A percentile compares a stretch with the other conserved stretches of the same genome.
Evolutionary conservation across 805 yeast genomes (phyloP).

Genomic region (Ogataea ramenticola): DNA sequence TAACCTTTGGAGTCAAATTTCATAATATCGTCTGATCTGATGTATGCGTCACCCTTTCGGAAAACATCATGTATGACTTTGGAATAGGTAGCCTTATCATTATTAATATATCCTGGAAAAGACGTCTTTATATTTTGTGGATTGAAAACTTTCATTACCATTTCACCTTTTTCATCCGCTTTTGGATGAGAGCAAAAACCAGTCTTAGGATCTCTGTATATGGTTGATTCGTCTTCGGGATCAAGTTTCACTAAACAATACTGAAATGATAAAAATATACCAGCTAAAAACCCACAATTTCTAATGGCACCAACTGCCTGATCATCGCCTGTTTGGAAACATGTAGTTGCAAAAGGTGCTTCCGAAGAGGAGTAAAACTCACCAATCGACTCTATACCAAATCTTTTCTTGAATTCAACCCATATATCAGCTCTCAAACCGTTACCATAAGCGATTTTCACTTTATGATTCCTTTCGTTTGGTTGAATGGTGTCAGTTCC

Average conservation of each 20-base stretch:
- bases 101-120: conserved; percentile 79
- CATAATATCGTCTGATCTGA: conserved; percentile 73
- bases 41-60: conserved; percentile 78
- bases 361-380: conserved; percentile 90
- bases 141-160: conserved; percentile 60
- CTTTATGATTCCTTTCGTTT: conserved; percentile 54
- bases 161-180: conserved; percentile 67
- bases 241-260: conserved; percentile 62
- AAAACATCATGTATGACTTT: conserved; percentile 63
- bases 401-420: conserved; percentile 65
- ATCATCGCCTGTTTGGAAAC: conserved; percentile 38
- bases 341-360: conserved; percentile 73
- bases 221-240: conserved; percentile 61
- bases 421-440: conserved; percentile 81
- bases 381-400: conserved; percentile 61
- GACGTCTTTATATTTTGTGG: conserved; percentile 48
- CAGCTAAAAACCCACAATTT: conserved; percentile 72
- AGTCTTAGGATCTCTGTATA: conserved; percentile 58
- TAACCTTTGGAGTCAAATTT: conserved; percentile 53
- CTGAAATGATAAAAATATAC: conserved; percentile 38
- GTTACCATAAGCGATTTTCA: conserved; percentile 72
- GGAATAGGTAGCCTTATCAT: conserved; percentile 59
- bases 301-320: conserved; percentile 70
- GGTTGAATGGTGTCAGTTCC: neutral
- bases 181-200: conserved; percentile 50